These are phyloP conservation scores for Gilbertella persicaria DNA, from an alignment of 371 early-diverging fungal genomes.

Conservation along the genomic window DNA sequence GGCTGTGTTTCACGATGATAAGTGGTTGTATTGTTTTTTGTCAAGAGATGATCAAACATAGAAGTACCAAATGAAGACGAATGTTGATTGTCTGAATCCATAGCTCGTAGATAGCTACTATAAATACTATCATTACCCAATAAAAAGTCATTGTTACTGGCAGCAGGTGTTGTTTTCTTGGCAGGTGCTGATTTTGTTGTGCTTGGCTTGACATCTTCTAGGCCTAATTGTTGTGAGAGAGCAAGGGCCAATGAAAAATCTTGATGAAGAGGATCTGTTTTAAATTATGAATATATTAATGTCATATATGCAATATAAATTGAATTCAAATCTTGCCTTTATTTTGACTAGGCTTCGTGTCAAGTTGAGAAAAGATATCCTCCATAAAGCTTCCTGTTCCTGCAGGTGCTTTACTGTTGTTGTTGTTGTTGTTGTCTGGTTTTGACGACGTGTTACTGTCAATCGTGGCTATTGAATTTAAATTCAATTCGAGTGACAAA, in stretches of 20 bases:
- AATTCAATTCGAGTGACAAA: slow-evolving; percentile 23
- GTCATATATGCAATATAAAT: not conserved
- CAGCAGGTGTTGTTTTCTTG: not conserved
- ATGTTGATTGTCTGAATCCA: slow-evolving; percentile 9
- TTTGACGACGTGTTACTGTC: not conserved
- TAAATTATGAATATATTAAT: not conserved
- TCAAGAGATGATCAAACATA: slow-evolving; percentile 41
- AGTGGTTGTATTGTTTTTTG: slow-evolving; percentile 1
- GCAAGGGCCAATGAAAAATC: slow-evolving; percentile 45
- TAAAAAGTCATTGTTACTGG: slow-evolving; percentile 3
- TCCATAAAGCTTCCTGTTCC: slow-evolving; percentile 39
- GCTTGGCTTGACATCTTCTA: slow-evolving; percentile 13
- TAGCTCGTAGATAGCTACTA: slow-evolving; percentile 29
- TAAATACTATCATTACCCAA: slow-evolving; percentile 40
- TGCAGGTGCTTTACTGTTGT: slow-evolving; percentile 16
- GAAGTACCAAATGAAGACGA: slow-evolving; percentile 12
- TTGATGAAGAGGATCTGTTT: slow-evolving; percentile 1
- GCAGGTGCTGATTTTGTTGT: not conserved
- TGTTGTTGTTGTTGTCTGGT: slow-evolving; percentile 5
- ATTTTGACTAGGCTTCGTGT: slow-evolving; percentile 9
- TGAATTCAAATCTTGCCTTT: not conserved
- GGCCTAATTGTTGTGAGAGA: slow-evolving; percentile 34
- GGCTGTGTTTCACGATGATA: not conserved
- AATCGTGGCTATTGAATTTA: slow-evolving; percentile 15
- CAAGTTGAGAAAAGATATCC: slow-evolving; percentile 43